Evolutionary conservation across 1,284 basidiomycete genomes (phyloP), one percentile per base, ranked within the genome.

Genomic region (Sanguinoderma infundibulare): DNA sequence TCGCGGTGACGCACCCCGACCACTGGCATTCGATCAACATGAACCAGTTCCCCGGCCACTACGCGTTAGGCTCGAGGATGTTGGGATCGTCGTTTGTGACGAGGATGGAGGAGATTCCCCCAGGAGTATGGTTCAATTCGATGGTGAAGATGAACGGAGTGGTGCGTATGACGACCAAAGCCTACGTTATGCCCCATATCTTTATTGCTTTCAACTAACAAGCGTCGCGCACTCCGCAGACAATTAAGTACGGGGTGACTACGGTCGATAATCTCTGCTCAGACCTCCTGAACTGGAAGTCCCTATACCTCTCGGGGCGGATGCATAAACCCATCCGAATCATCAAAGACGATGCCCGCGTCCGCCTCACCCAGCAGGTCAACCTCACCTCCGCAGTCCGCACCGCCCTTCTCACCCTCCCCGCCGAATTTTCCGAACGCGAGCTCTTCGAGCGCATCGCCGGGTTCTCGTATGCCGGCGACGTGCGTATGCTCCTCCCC

Each of bases 211-310:
- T 40, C 34, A 51, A 46, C 34, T 54, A 69, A 61, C 55, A 32
- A 35, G 47, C 42, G 20, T 56, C 63, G 22, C 17, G 14, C 46
- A 32, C 9, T 20, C 10, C 7, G 22, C 71, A 98, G 92, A 89
- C 85, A 54, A 92, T 98, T 78, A 99, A 99, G 78, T 99, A 99
- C 74, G 97, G 97, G n/a, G 90, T 98, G 28, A 96, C 97, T 35
- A 95, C 94, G 0, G 86, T 98, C 8, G 93, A 97, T 69, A 90
- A 90, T 59, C 84, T 99, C 32, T 95, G 92, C 68, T 84, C 87
- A 1, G 98, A 99, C 74, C 80, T 99, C 42, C 82, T 96, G 44
- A 92, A 95, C 70, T 99, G 98, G 97, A 86, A 89, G 47, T 89
- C 94, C 20, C 84, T 99, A 8, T 99, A 99, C 76, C 87, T 98